Evolutionary conservation across 2,329 filamentous ascomycete species (phyloP), one percentile per base, ranked within the genome.

Genomic region (Shiraia sp.): DNA sequence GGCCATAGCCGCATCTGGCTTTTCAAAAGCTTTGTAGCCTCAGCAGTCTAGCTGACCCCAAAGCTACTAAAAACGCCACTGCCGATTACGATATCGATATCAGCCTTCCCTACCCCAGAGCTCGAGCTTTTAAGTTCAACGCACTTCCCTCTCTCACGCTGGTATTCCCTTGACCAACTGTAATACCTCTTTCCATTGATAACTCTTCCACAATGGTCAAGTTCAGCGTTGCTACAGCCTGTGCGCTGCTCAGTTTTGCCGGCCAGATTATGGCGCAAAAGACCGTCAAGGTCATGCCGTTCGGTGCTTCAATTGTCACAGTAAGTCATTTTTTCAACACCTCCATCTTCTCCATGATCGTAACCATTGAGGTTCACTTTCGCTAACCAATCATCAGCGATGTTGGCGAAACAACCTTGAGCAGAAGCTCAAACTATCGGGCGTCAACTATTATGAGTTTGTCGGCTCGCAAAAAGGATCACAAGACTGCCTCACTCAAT

Each of bases 331-430:
- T 15, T 9, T 12, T n/a, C n/a, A n/a, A n/a, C n/a, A n/a, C 10
- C 26, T 30, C 16, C 27, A 23, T 12, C 31, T n/a, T 13, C 10
- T 17, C 6, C 13, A 32, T 15, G 30, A 14, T 13, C 3, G 15
- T 16, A 6, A 16, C 10, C 32, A 26, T 24, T 35, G 22, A 25
- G 22, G 14, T 35, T 2, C 5, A 7, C 9, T 19, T 13, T 22
- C 17, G 44, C 50, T 54, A 32, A 56, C 46, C 12, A 9, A 1
- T 24, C 16, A 9, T 2, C 38, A 68, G 65, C 57, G 54, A 47
- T 70, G 66, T 55, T 70, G 66, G 66, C 66, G 66, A 40, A 61
- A 61, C 25, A 57, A 60, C 28, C 64, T 70, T 35, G 59, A 57
- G 40, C 36, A 56, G 19, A 56, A 59, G 27, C 62, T 70, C 32